A percentile compares a stretch with the other conserved stretches of the same genome.
These are phyloP conservation scores for Plasmodium malariae DNA, from an alignment of 169 alveolate genomes.

Conservation along the genomic window DNA sequence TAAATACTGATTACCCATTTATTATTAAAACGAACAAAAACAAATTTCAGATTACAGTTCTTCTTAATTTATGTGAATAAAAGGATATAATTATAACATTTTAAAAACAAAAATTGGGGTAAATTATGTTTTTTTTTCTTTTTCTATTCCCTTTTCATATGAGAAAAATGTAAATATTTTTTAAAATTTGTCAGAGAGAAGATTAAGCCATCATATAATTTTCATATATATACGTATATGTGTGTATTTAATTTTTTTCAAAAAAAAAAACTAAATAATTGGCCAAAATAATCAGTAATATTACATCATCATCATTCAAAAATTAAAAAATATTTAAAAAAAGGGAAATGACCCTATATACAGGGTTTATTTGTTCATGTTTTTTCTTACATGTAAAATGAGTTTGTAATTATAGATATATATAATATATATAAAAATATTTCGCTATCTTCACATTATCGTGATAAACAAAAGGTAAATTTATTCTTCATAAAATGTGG, in stretches of 20 bases:
- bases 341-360: too few species aligned
- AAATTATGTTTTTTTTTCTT: not conserved
- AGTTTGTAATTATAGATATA: too few species aligned
- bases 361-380: too few species aligned
- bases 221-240: not conserved
- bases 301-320: slow-evolving; percentile 66
- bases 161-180: slow-evolving; percentile 30
- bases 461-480: too few species aligned
- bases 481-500: too few species aligned
- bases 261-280: slow-evolving; percentile 38
- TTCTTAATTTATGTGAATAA: not conserved
- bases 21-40: not conserved
- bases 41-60: not conserved
- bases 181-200: slow-evolving; percentile 78
- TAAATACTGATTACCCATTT: too few species aligned
- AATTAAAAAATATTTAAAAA: slow-evolving; percentile 69
- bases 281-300: slow-evolving; percentile 64
- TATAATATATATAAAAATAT: too few species aligned
- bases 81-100: too few species aligned
- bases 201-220: slow-evolving; percentile 77
- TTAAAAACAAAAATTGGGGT: too few species aligned
- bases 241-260: slow-evolving; percentile 20
- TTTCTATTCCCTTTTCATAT: not conserved
- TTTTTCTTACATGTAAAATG: too few species aligned
- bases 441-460: too few species aligned